Base-by-base conservation (phyloP, 2,329 filamentous ascomycete species). In the Apiospora hydei region DNA sequence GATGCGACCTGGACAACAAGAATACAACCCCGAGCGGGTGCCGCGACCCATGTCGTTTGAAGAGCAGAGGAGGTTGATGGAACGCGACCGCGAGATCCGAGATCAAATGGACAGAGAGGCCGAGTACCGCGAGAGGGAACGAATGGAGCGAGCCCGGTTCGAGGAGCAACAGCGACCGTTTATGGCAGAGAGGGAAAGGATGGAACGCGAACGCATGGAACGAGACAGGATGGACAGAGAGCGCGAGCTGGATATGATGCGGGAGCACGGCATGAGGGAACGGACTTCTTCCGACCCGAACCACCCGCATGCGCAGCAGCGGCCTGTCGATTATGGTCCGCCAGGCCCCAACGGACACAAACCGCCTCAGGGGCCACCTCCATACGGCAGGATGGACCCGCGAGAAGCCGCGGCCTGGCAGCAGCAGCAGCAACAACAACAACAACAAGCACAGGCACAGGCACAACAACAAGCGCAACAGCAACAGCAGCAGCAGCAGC, bases 11-110 rank as follows among this genome's bases (percentile, higher is more conserved):
- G 82, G 75, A 69, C 82, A 78, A 75, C 71, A 82, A 67, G 88
- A 90, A 70, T 90, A 89, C 76, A 88, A 88, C 73, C 84, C 84
- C 0, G 88, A 90, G 66, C 84, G 86, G 70, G 81, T 83, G 1
- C 80, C 81, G 30, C 78, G 81, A 16, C 81, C 83, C 2, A 76
- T 85, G 18, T 85, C 87, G 67, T 89, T 87, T 74, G 88, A 91
- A 71, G 88, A 90, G 26, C 85, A 84, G 68, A 82, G 87, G 61
- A 89, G 85, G 71, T 81, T 87, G 71, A 80, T 83, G 14, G 85
- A 86, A 69, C 82, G 82, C 26, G 88, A 88, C 68, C 82, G 85
- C 41, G 83, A 85, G 69, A 76, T 82, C 18, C 77, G 80, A 69
- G 83, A 83, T 47, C 80, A 78, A 2, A 80, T 81, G 74, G 80